Evolutionary conservation across 2,329 filamentous ascomycete genomes (phyloP).

Genomic region (Clarireedia homoeocarpa): DNA sequence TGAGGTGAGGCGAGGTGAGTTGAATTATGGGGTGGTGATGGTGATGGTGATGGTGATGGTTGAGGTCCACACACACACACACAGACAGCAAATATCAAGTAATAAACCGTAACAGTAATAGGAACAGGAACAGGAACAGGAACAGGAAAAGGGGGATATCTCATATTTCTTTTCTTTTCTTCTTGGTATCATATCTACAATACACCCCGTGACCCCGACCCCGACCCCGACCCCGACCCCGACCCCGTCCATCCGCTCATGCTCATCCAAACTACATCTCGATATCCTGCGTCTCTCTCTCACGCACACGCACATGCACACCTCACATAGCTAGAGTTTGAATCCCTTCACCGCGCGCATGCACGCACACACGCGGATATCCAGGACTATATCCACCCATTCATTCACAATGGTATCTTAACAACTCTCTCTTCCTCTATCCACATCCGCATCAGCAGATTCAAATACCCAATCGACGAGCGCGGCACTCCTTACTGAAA

Average conservation of each 20-base stretch:
- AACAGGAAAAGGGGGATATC: neutral
- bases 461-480: neutral
- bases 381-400: neutral
- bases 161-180: conserved; percentile 4
- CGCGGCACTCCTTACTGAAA: neutral
- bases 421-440: neutral
- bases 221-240: no score
- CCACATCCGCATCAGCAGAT: neutral
- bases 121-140: neutral
- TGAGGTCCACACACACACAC: no score
- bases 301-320: neutral
- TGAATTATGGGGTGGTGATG: no score
- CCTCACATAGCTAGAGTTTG: neutral
- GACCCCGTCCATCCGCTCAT: neutral
- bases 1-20: no score
- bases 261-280: neutral
- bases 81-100: no score
- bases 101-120: neutral
- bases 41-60: no score
- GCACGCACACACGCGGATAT: neutral
- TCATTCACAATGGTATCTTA: neutral
- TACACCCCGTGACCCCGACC: neutral
- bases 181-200: conserved; percentile 11
- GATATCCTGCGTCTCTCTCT: neutral
- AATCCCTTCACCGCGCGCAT: neutral